Evolutionary conservation across 1,139 yeast species (phyloP).

Genomic region (Pneumocystis murina): DNA sequence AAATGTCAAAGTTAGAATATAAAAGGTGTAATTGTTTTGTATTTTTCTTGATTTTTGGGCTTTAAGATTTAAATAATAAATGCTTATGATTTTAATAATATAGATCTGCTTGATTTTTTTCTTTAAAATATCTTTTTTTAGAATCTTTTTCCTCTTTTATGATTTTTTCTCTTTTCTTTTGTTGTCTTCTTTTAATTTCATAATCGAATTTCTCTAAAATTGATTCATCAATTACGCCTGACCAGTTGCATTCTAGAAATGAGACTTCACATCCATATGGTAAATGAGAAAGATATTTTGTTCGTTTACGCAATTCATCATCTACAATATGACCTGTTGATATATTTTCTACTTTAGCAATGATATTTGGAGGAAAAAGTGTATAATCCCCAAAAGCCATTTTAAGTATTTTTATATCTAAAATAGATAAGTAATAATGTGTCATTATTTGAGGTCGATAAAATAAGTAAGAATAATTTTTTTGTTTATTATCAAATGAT

Average conservation of each 20-base stretch:
- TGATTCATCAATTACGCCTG: slow-evolving; percentile 34
- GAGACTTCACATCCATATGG: slow-evolving; percentile 80
- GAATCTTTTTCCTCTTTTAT: slow-evolving; percentile 20
- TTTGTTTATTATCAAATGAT: not conserved
- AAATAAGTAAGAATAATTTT: slow-evolving; percentile 33
- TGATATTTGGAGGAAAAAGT: slow-evolving; percentile 49
- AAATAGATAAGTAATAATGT: slow-evolving; percentile 54
- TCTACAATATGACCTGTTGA: slow-evolving; percentile 44
- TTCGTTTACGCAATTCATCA: slow-evolving; percentile 40
- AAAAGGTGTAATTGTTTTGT: too few relatives aligned
- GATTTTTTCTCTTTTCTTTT: slow-evolving; percentile 38
- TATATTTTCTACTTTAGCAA: slow-evolving; percentile 54
- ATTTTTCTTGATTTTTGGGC: too few relatives aligned
- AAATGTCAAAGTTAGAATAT: too few relatives aligned
- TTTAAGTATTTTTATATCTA: slow-evolving; percentile 63
- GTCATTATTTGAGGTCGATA: slow-evolving; percentile 61
- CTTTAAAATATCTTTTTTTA: not conserved
- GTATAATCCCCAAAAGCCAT: slow-evolving; percentile 48
- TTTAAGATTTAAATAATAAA: too few relatives aligned
- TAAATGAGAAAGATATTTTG: slow-evolving; percentile 63
- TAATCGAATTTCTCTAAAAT: slow-evolving; percentile 41
- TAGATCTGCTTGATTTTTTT: not conserved
- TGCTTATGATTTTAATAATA: not conserved
- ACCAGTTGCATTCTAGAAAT: slow-evolving; percentile 78
- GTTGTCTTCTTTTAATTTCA: slow-evolving; percentile 49